Evolutionary conservation across 495 filamentous ascomycete species (phyloP), one percentile per base, ranked within the genome.

Genomic region (Xeromyces bisporus): DNA sequence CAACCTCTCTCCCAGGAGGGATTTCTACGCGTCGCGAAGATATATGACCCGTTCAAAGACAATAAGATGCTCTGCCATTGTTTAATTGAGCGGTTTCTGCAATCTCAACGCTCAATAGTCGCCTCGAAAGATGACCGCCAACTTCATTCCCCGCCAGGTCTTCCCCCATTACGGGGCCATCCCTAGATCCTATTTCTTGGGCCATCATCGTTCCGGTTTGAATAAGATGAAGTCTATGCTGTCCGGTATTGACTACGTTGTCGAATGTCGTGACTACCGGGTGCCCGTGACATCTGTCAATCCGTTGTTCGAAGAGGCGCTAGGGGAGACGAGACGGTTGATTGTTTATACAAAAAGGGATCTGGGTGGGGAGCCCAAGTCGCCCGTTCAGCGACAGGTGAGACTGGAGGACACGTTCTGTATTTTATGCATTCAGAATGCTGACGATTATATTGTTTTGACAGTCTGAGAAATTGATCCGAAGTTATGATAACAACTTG

Each of bases 231-330:
- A 80, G 53, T 73, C 71, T 34, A 65, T 78, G 56, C 69, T 99
- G 28, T 71, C 72, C 26, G 67, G 72, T 28, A 79, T 93, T 34
- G 80, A 85, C 39, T 75, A 96, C 27, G 71, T 99, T 29, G 71
- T 99, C 34, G 89, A 99, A 55, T 93, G 86, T 55, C 79, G 89
- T 31, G 89, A 99, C 56, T 87, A 81, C 48, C 77, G 89, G 23
- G 71, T 91, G 5, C 89, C 89, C 2, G 51, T 94, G 3, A 82
- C 81, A 0, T 87, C 81, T 0, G 66, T 82, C 33, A 99, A 99
- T 49, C 87, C 89, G 1, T 58, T 93, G 31, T 89, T 99, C 42
- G 91, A 94, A 42, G 64, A 75, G 28, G 67, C 64, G 6, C 56
- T 96, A 13, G 73, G 70, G 14, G 62, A 69, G 3, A 70, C 68